Evolutionary conservation across 106 monocot genomes (phyloP).

Genomic region (Dendrobium chrysotoxum): DNA sequence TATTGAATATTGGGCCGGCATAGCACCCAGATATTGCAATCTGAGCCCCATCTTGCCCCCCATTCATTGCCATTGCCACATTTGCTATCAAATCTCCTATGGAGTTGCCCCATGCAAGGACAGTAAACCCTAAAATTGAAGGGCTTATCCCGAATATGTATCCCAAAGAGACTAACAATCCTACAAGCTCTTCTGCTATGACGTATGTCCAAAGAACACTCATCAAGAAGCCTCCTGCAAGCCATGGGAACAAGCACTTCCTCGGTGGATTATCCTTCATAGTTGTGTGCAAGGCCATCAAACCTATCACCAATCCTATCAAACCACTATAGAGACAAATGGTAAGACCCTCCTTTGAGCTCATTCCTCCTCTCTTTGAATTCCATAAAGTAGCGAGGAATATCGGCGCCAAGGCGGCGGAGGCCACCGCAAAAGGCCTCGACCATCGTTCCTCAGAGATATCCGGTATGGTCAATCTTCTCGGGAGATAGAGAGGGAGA

Average conservation of each 20-base stretch:
- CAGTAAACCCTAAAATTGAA: slow-evolving; percentile 43
- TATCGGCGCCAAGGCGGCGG: slow-evolving; percentile 27
- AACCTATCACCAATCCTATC: slow-evolving; percentile 20
- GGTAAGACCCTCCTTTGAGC: not conserved
- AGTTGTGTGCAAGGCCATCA: slow-evolving; percentile 24
- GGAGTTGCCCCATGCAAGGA: slow-evolving; percentile 62
- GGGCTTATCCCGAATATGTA: slow-evolving; percentile 36
- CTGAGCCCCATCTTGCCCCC: slow-evolving; percentile 37
- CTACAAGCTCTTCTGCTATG: slow-evolving; percentile 40
- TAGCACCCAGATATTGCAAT: slow-evolving; percentile 53
- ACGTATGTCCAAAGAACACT: slow-evolving; percentile 59
- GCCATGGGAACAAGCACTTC: slow-evolving; percentile 31
- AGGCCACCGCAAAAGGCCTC: slow-evolving; percentile 23
- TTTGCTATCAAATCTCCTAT: slow-evolving; percentile 47
- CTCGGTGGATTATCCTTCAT: slow-evolving; percentile 20
- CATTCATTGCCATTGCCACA: slow-evolving; percentile 42
- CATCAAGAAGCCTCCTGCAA: slow-evolving; percentile 52
- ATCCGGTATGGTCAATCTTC: slow-evolving; percentile 51
- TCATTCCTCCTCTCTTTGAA: slow-evolving; percentile 14
- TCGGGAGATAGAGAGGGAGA: slow-evolving; percentile 37
- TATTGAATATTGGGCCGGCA: slow-evolving; percentile 47
- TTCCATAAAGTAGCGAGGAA: slow-evolving; percentile 36
- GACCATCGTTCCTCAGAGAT: slow-evolving; percentile 26
- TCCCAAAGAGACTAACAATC: slow-evolving; percentile 34
- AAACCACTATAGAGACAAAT: slow-evolving; percentile 11